These are phyloP conservation scores for Plantago elongata DNA, from an alignment of 257 asterid genomes.

Conservation along the genomic window DNA sequence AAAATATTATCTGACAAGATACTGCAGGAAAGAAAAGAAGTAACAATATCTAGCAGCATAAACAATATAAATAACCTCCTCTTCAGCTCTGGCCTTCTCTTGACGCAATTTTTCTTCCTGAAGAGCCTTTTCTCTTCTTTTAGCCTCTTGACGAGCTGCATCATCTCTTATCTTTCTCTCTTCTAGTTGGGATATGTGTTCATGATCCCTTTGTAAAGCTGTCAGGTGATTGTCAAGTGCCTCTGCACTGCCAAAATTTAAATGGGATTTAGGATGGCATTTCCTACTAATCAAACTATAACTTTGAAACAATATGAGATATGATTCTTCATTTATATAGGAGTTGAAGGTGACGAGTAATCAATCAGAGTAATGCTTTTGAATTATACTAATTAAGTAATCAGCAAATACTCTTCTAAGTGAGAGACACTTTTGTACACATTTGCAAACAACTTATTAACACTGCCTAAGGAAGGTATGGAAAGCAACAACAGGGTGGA, in stretches of 20 bases:
- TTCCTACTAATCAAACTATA: conserved; percentile 13
- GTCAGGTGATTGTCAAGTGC: conserved; percentile 90
- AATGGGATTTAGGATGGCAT: conserved; percentile 22
- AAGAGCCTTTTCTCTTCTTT: conserved; percentile 61
- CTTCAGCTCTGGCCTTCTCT: conserved; percentile 68
- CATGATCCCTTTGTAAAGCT: conserved; percentile 84
- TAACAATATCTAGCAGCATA: conserved; percentile 5
- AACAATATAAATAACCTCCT: conserved; percentile 49
- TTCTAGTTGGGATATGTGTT: conserved; percentile 79
- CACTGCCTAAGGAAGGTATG: too few relatives aligned
- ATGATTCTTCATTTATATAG: neutral
- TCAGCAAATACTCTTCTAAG: neutral
- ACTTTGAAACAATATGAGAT: neutral
- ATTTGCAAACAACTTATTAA: too few relatives aligned
- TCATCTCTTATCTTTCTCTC: conserved; percentile 88
- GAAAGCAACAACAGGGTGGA: too few relatives aligned
- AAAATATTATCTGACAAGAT: neutral
- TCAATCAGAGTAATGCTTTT: too few relatives aligned
- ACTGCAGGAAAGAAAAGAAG: conserved; percentile 5
- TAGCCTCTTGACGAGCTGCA: conserved; percentile 85
- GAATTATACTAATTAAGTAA: neutral
- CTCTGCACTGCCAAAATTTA: conserved; percentile 58
- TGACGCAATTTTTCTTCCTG: conserved; percentile 65
- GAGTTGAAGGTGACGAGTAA: neutral
- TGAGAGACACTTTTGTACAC: too few relatives aligned